Evolutionary conservation across 2,329 filamentous ascomycete genomes (phyloP).

Genomic region (Thielaviopsis euricoi): DNA sequence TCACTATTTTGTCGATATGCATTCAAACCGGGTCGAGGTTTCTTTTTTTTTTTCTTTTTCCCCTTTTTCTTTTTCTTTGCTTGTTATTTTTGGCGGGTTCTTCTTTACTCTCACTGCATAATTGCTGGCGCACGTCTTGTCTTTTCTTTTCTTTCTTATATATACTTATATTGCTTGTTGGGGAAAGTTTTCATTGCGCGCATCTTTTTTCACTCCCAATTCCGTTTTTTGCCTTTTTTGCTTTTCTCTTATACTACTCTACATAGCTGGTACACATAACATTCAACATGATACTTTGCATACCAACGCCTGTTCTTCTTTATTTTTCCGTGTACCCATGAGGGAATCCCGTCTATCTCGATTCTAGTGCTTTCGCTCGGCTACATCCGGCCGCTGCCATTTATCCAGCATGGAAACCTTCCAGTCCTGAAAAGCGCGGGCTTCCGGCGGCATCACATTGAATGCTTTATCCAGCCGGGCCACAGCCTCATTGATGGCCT

Average conservation of each 20-base stretch:
- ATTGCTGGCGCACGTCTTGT: conserved; percentile 4
- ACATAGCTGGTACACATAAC: not conserved
- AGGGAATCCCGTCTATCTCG: too few species aligned
- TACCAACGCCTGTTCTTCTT: too few species aligned
- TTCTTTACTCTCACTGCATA: conserved; percentile 6
- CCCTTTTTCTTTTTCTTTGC: not conserved
- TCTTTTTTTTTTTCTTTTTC: not conserved
- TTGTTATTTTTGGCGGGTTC: not conserved
- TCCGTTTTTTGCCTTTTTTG: too few species aligned
- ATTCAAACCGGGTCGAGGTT: not conserved
- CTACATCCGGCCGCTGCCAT: conserved; percentile 21
- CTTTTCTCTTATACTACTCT: not conserved
- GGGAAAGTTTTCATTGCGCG: not conserved
- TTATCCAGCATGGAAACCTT: conserved; percentile 45
- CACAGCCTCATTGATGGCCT: conserved; percentile 30
- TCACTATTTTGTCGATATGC: not conserved
- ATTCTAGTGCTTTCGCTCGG: too few species aligned
- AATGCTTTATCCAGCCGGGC: conserved; percentile 31
- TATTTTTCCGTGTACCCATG: too few species aligned
- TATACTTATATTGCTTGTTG: not conserved
- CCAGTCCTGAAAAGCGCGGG: conserved; percentile 49
- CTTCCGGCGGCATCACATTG: conserved; percentile 33
- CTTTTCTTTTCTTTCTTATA: conserved; percentile 5
- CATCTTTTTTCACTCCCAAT: not conserved
- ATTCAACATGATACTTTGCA: too few species aligned